phyloP scores from a whole-genome alignment of 371 early-diverging fungal species.

The Zychaea mexicana region DNA sequence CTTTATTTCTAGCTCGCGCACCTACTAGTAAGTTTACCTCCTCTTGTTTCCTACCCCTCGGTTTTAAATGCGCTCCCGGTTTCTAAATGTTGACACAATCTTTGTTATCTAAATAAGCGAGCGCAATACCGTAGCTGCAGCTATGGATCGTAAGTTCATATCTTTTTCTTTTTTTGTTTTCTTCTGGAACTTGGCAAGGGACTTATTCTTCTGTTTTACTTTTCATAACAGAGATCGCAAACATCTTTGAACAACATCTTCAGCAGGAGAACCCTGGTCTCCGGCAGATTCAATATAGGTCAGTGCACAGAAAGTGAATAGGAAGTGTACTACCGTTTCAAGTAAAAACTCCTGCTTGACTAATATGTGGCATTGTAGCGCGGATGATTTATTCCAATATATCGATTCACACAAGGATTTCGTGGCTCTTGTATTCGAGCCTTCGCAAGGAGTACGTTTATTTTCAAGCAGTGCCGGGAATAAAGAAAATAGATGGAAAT shows the following conservation, averaged over 20 bases:
- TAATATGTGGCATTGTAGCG: slow-evolving; percentile 17
- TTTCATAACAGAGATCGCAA: slow-evolving; percentile 38
- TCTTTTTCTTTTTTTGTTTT: neutral
- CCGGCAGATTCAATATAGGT: slow-evolving; percentile 51
- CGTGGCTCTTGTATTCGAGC: slow-evolving; percentile 45
- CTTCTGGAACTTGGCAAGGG: neutral
- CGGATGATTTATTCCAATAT: slow-evolving; percentile 47
- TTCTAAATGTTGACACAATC: neutral
- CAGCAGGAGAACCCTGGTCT: slow-evolving; percentile 43
- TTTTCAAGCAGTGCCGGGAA: no score
- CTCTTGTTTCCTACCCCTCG: no score
- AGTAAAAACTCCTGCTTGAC: neutral
- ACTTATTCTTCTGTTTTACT: neutral
- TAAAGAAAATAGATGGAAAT: neutral
- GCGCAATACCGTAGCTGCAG: slow-evolving; percentile 4
- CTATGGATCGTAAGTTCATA: slow-evolving; percentile 14
- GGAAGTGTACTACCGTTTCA: no score
- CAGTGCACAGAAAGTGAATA: neutral
- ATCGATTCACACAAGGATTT: slow-evolving; percentile 52
- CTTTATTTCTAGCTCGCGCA: slow-evolving; percentile 10
- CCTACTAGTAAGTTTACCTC: slow-evolving; percentile 14
- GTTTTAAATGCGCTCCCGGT: no score
- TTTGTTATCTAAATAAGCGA: neutral
- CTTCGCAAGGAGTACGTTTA: slow-evolving; percentile 12
- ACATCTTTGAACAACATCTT: slow-evolving; percentile 40